Percentiles rank a stretch among this genome's conserved stretches.
Evolutionary conservation across 2,329 filamentous ascomycete genomes (phyloP).

Genomic region (Aspergillus quadricinctus): DNA sequence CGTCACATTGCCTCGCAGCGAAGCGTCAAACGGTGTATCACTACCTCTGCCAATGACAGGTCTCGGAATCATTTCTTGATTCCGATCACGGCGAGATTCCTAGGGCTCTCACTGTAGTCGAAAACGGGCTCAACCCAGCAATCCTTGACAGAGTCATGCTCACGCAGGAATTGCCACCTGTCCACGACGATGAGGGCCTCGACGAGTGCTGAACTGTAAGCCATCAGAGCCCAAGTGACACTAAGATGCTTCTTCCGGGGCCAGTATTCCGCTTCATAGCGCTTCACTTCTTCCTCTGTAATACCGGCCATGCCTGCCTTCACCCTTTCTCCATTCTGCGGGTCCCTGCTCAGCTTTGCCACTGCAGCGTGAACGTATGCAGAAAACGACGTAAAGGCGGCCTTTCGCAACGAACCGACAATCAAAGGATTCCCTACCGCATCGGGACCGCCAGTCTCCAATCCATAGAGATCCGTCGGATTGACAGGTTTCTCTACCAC

Average conservation of each 20-base stretch:
- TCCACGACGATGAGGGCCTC: slow-evolving; percentile 89
- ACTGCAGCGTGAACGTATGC: slow-evolving; percentile 79
- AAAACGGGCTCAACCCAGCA: slow-evolving; percentile 94
- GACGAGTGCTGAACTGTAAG: slow-evolving; percentile 82
- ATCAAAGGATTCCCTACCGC: slow-evolving; percentile 69
- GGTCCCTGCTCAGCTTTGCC: slow-evolving; percentile 64
- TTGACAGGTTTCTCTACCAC: slow-evolving; percentile 59
- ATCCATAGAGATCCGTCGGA: slow-evolving; percentile 25
- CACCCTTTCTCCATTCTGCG: slow-evolving; percentile 58
- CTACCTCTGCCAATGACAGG: background rate
- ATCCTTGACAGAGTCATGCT: slow-evolving; percentile 68
- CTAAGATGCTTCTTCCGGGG: slow-evolving; percentile 74
- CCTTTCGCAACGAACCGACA: slow-evolving; percentile 78
- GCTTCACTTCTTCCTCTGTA: slow-evolving; percentile 68
- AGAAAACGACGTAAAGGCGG: slow-evolving; percentile 69
- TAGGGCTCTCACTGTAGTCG: slow-evolving; percentile 77
- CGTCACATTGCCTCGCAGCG: background rate
- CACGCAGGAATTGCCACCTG: slow-evolving; percentile 78
- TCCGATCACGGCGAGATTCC: slow-evolving; percentile 90
- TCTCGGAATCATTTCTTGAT: slow-evolving; percentile 59
- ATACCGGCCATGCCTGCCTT: slow-evolving; percentile 62
- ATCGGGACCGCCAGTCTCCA: slow-evolving; percentile 13
- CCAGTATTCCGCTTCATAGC: slow-evolving; percentile 63
- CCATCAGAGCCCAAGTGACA: slow-evolving; percentile 91
- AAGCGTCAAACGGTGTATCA: background rate